A percentile compares a stretch with the other conserved stretches of the same genome.
Conservation (phyloP, 2,329 filamentous ascomycete genomes). For the Fusarium sp. region DNA sequence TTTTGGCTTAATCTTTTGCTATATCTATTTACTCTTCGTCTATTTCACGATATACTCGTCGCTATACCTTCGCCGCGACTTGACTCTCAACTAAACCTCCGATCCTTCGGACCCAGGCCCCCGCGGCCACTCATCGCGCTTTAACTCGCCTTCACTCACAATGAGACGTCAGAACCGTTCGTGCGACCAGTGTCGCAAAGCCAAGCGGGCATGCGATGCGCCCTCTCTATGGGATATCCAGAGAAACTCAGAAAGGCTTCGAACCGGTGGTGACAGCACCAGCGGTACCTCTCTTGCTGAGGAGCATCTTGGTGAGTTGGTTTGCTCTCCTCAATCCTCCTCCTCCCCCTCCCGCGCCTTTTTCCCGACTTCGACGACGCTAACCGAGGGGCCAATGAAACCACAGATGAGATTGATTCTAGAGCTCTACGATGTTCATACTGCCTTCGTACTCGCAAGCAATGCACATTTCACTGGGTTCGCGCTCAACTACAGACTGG, state of each 20-base stretch:
- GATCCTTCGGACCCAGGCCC: constrained; percentile 4
- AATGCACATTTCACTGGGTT: constrained; percentile 44
- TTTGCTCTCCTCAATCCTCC: background rate
- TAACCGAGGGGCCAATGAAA: constrained; percentile 37
- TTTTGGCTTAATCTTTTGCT: constrained; percentile 7
- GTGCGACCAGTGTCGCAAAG: constrained; percentile 44
- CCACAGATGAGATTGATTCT: constrained; percentile 42
- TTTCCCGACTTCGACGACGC: constrained; percentile 26
- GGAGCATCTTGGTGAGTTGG: constrained; percentile 41
- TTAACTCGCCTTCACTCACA: constrained; percentile 8
- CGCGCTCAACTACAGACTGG: constrained; percentile 41
- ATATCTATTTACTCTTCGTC: background rate
- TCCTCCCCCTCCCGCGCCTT: constrained; percentile 23
- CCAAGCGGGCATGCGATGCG: constrained; percentile 43
- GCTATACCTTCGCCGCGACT: constrained; percentile 21
- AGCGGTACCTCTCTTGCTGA: constrained; percentile 39
- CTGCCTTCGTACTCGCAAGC: constrained; percentile 41
- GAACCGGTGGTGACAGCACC: constrained; percentile 29
- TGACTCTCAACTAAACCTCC: background rate
- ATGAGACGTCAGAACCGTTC: constrained; percentile 44
- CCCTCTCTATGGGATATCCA: constrained; percentile 43
- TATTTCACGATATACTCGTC: constrained; percentile 1
- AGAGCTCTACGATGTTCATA: constrained; percentile 42
- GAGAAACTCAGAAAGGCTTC: constrained; percentile 40
- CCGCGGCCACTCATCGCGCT: constrained; percentile 1